A percentile compares a stretch with the other conserved stretches of the same genome.
These are phyloP conservation scores for Allomyces arbusculus DNA, from an alignment of 192 early-diverging fungal genomes.

Conservation along the genomic window DNA sequence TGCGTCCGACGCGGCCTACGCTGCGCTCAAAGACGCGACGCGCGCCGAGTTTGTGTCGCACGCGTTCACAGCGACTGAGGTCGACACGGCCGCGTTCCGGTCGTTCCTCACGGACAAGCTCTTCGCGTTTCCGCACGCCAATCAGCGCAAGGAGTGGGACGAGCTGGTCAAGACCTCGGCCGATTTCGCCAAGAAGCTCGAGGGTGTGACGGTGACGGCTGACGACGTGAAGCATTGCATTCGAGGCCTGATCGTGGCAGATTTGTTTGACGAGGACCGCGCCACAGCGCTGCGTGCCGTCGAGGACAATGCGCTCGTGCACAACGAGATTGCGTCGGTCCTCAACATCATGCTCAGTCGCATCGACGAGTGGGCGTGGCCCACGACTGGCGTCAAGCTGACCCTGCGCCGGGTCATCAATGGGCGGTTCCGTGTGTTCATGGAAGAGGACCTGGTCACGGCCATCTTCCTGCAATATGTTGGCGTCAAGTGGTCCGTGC, in stretches of 20 bases:
- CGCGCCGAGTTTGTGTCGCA: too few species aligned
- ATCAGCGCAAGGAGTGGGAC: too few species aligned
- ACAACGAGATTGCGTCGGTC: constrained; percentile 2
- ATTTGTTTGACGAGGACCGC: neutral
- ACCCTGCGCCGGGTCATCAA: constrained; percentile 1
- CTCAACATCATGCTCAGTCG: constrained; percentile 1
- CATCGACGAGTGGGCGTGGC: constrained; percentile 4
- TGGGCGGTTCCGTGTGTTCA: constrained; percentile 8
- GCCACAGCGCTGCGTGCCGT: neutral
- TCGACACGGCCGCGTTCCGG: too few species aligned
- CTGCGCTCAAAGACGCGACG: too few species aligned
- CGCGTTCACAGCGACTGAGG: too few species aligned
- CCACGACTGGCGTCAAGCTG: constrained; percentile 1
- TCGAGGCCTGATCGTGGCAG: neutral
- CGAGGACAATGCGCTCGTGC: constrained; percentile 3
- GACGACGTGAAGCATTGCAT: neutral
- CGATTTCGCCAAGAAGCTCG: too few species aligned
- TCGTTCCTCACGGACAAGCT: too few species aligned
- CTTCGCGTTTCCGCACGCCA: too few species aligned
- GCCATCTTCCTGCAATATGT: constrained; percentile 8
- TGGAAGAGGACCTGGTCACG: constrained; percentile 12
- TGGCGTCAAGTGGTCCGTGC: constrained; percentile 9
- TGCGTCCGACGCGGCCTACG: too few species aligned
- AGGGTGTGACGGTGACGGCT: neutral
- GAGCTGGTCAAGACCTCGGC: too few species aligned